A percentile compares a stretch with the other conserved stretches of the same genome.
Evolutionary conservation across 495 filamentous ascomycete genomes (phyloP).

Genomic region (Rusavskia elegans): DNA sequence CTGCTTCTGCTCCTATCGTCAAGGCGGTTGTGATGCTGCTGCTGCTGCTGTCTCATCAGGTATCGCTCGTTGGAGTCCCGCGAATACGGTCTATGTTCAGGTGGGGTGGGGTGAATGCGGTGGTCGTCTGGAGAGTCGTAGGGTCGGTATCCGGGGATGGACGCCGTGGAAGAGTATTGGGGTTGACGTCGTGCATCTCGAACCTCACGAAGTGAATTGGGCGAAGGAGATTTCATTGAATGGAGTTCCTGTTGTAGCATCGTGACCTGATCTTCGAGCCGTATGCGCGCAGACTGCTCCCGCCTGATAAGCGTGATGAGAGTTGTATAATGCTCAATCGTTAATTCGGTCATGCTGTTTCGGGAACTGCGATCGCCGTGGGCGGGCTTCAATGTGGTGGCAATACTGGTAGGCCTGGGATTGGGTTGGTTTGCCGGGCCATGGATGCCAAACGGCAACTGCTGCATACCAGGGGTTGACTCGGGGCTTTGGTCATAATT

Average conservation of each 20-base stretch:
- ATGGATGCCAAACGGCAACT: neutral
- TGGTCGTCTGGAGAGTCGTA: neutral
- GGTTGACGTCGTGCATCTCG: neutral
- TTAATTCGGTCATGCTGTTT: constrained; percentile 21
- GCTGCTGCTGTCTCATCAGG: neutral
- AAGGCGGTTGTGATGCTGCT: neutral
- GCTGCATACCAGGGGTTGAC: constrained; percentile 5
- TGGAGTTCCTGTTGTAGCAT: constrained; percentile 35
- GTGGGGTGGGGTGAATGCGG: neutral
- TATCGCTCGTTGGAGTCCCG: neutral
- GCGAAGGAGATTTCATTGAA: constrained; percentile 14
- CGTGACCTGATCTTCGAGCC: constrained; percentile 35
- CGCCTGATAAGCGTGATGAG: constrained; percentile 37
- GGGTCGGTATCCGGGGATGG: neutral
- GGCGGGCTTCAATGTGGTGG: constrained; percentile 10
- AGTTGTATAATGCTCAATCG: constrained; percentile 40
- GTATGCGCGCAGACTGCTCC: constrained; percentile 38
- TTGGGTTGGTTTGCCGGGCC: constrained; percentile 2
- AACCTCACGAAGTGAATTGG: neutral
- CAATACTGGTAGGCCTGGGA: constrained; percentile 10
- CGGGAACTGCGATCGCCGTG: constrained; percentile 5
- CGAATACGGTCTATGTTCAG: neutral
- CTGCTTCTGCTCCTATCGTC: constrained; percentile 10
- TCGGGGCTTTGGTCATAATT: neutral
- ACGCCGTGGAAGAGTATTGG: neutral